Evolutionary conservation across 179 eudicot genomes (phyloP).

Genomic region (Actinidia chinensis): DNA sequence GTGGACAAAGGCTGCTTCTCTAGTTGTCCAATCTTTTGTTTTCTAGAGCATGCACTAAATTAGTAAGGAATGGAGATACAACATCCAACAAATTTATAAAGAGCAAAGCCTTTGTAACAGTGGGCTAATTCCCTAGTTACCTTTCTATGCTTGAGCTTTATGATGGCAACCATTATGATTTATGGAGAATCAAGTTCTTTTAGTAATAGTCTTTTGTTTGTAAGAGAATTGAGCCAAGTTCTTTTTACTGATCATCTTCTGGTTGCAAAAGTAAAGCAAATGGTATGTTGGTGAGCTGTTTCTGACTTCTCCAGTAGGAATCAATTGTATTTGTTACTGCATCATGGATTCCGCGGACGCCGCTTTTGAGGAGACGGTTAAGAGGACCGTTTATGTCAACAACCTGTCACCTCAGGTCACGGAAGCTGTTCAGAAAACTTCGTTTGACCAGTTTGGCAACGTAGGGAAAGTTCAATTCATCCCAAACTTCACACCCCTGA

Average conservation of each 20-base stretch:
- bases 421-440: conserved; percentile 45
- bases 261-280: neutral
- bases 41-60: too few relatives aligned
- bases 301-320: neutral
- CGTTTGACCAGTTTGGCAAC: conserved; percentile 57
- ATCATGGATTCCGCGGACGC: conserved; percentile 41
- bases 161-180: too few relatives aligned
- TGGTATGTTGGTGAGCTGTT: neutral
- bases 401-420: conserved; percentile 60
- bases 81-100: too few relatives aligned
- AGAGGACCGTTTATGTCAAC: conserved; percentile 56
- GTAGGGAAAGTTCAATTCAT: conserved; percentile 45
- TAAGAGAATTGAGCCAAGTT: too few relatives aligned
- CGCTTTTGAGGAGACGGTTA: conserved; percentile 57
- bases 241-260: neutral
- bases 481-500: conserved; percentile 43
- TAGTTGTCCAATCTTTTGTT: too few relatives aligned
- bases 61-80: too few relatives aligned
- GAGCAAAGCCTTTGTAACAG: too few relatives aligned
- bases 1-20: too few relatives aligned
- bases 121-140: too few relatives aligned
- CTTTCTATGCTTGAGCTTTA: too few relatives aligned
- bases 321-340: neutral
- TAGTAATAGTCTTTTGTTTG: too few relatives aligned
- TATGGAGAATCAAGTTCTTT: too few relatives aligned